phyloP scores from a whole-genome alignment of 2,329 filamentous ascomycete species.

The Alternaria rosae region DNA sequence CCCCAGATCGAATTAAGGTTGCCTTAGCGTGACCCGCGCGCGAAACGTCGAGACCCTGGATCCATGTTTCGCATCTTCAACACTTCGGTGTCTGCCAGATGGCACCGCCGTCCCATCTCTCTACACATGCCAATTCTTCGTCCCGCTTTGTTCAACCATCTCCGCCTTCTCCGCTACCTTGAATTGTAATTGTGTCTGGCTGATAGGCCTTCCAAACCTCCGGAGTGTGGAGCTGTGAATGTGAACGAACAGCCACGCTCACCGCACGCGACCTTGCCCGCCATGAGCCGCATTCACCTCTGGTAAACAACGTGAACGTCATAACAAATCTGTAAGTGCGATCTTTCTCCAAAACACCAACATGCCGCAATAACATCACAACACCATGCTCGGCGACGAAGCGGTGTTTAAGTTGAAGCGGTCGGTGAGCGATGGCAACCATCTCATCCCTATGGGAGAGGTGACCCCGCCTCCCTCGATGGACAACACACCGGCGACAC shows the following conservation, averaged over 20 bases:
- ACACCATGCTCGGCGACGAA: slow-evolving; percentile 28
- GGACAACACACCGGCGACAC: slow-evolving; percentile 11
- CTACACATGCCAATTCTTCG: slow-evolving; percentile 3
- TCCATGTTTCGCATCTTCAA: slow-evolving; percentile 28
- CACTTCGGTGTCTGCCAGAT: slow-evolving; percentile 15
- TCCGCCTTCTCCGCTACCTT: background rate
- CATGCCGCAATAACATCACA: slow-evolving; percentile 12
- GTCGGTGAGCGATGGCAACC: slow-evolving; percentile 31
- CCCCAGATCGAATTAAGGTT: slow-evolving; percentile 28
- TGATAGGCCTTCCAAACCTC: slow-evolving; percentile 8
- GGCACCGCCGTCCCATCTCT: slow-evolving; percentile 12
- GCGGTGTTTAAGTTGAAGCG: slow-evolving; percentile 34
- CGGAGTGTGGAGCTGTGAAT: slow-evolving; percentile 23
- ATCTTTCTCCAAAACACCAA: slow-evolving; percentile 10
- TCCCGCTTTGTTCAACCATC: background rate
- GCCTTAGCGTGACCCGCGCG: slow-evolving; percentile 28
- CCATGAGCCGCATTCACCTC: slow-evolving; percentile 39
- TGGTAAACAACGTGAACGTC: slow-evolving; percentile 19
- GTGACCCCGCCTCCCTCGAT: slow-evolving; percentile 22
- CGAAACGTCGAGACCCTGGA: slow-evolving; percentile 33
- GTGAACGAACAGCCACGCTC: slow-evolving; percentile 21
- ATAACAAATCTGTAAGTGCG: slow-evolving; percentile 33
- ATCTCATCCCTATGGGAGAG: slow-evolving; percentile 25
- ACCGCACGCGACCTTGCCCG: slow-evolving; percentile 29
- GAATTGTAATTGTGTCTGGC: slow-evolving; percentile 9